A percentile compares a stretch with the other conserved stretches of the same genome.
Evolutionary conservation across 2,329 filamentous ascomycete species (phyloP).

Genomic region (Didymella keratinophila): DNA sequence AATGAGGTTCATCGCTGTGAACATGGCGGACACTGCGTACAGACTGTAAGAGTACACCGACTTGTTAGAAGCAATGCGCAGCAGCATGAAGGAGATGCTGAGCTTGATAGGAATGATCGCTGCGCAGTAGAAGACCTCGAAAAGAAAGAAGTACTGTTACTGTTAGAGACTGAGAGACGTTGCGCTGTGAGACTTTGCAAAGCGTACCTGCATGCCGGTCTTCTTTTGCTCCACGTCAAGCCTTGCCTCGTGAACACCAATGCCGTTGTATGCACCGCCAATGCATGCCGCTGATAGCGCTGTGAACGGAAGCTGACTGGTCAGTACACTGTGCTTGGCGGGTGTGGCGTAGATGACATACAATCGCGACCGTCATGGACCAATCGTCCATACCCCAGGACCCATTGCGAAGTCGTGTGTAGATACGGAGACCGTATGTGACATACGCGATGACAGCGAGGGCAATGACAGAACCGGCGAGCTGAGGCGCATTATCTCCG

Average conservation of each 20-base stretch:
- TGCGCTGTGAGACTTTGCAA: neutral
- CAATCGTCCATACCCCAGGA: slow-evolving; percentile 45
- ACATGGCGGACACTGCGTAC: slow-evolving; percentile 41
- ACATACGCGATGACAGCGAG: slow-evolving; percentile 26
- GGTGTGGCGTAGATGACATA: neutral
- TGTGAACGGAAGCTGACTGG: slow-evolving; percentile 9
- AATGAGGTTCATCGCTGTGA: slow-evolving; percentile 42
- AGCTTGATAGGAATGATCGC: slow-evolving; percentile 49
- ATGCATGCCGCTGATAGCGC: slow-evolving; percentile 23
- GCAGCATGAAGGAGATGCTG: slow-evolving; percentile 49
- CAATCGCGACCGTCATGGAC: slow-evolving; percentile 28
- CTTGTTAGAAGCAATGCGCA: slow-evolving; percentile 44
- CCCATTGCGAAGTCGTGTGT: slow-evolving; percentile 26
- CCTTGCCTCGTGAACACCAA: slow-evolving; percentile 26
- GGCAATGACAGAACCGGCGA: slow-evolving; percentile 31
- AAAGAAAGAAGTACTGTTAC: slow-evolving; percentile 49
- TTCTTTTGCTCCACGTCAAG: neutral
- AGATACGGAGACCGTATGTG: slow-evolving; percentile 27
- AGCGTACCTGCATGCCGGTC: slow-evolving; percentile 25
- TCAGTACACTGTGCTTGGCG: neutral
- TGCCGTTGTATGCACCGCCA: slow-evolving; percentile 8
- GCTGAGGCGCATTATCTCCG: slow-evolving; percentile 19
- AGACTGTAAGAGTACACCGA: slow-evolving; percentile 37
- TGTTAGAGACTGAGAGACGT: neutral
- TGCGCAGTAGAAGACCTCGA: slow-evolving; percentile 49